Percentiles rank a stretch among this genome's conserved stretches.
Evolutionary conservation across 1,139 yeast species (phyloP).

Genomic region (Spathaspora sp.): DNA sequence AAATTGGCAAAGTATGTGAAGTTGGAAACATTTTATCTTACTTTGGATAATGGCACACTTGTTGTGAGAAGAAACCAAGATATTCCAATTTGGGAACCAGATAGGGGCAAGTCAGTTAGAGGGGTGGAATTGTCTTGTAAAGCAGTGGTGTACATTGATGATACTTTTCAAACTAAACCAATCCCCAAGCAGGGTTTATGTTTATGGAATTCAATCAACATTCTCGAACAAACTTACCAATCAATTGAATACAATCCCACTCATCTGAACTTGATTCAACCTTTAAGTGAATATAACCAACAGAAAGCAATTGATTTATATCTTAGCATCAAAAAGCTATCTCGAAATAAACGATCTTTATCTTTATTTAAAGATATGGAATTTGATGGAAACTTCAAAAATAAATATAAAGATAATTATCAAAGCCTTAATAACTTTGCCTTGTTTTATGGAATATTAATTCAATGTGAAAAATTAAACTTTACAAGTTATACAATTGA

Average conservation of each 20-base stretch:
- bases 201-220: not conserved
- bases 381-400: not conserved
- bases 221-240: not conserved
- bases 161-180: not conserved
- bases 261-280: not conserved
- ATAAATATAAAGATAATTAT: not conserved
- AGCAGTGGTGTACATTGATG: not conserved
- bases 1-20: not conserved
- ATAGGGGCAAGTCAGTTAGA: not conserved
- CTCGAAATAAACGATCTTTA: not conserved
- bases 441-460: not conserved
- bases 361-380: not conserved
- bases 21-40: not conserved
- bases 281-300: not conserved
- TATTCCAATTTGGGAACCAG: not conserved
- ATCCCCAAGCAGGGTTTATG: not conserved
- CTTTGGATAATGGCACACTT: not conserved
- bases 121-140: not conserved
- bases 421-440: not conserved
- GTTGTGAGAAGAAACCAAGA: not conserved
- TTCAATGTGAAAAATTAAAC: not conserved
- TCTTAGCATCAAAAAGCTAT: not conserved
- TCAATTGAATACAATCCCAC: not conserved
- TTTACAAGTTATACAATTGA: not conserved
- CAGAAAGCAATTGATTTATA: not conserved